Conservation (phyloP, 257 asterid genomes). For the Ajuga chamaepitys region DNA sequence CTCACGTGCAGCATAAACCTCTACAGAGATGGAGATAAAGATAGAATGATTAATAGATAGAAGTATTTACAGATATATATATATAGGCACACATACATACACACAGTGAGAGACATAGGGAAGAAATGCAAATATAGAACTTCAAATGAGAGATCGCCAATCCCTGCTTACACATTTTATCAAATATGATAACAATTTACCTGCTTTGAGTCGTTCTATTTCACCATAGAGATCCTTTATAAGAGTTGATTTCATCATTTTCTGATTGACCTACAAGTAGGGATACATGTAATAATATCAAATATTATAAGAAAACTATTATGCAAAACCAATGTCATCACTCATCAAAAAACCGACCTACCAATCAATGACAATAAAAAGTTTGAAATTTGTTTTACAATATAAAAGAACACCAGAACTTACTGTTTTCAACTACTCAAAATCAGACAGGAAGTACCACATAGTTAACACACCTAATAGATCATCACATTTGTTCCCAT, state of each 20-base stretch:
- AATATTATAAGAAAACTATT: not conserved
- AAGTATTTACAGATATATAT: not conserved
- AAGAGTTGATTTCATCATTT: slow-evolving; percentile 79
- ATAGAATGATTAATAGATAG: not conserved
- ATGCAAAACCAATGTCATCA: not conserved
- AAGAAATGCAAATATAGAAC: too few relatives aligned
- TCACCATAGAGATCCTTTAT: slow-evolving; percentile 75
- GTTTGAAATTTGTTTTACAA: not conserved
- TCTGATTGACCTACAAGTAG: slow-evolving; percentile 66
- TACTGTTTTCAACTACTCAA: not conserved
- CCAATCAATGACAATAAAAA: not conserved
- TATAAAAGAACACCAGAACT: not conserved
- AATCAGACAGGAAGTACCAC: not conserved
- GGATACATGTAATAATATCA: not conserved
- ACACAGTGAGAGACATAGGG: too few relatives aligned
- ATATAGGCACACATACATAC: too few relatives aligned
- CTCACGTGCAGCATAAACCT: slow-evolving; percentile 88
- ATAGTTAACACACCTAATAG: not conserved
- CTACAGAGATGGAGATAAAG: slow-evolving; percentile 20
- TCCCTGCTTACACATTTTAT: not conserved
- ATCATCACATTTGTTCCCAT: not conserved
- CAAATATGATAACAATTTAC: slow-evolving; percentile 18
- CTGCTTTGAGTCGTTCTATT: slow-evolving; percentile 73
- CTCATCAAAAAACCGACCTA: not conserved
- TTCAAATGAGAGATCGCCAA: not conserved